A percentile compares a stretch with the other conserved stretches of the same genome.
Conservation (phyloP, 2,329 filamentous ascomycete genomes). For the Immersiporthe knoxdaviesiana region DNA sequence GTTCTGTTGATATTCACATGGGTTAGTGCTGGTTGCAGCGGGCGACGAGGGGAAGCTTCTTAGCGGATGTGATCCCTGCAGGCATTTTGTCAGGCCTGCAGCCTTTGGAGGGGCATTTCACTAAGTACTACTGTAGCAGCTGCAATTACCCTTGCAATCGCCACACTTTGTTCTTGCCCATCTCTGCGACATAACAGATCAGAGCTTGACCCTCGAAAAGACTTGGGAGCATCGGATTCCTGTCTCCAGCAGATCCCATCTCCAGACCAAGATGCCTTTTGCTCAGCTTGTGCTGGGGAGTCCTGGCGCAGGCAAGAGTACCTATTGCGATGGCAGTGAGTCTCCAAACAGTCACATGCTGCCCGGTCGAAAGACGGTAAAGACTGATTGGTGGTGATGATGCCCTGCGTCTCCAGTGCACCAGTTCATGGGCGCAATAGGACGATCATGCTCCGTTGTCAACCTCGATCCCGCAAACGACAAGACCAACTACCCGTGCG, state of each 20-base stretch:
- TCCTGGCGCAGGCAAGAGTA: slow-evolving; percentile 93
- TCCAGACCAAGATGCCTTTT: slow-evolving; percentile 55
- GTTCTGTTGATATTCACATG: slow-evolving; percentile 25
- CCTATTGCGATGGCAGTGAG: slow-evolving; percentile 93
- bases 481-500: slow-evolving; percentile 82
- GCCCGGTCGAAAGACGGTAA: slow-evolving; percentile 9
- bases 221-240: too few species aligned
- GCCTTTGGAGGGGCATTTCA: slow-evolving; percentile 19
- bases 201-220: background rate
- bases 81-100: slow-evolving; percentile 17
- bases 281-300: slow-evolving; percentile 88
- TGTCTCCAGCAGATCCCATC: background rate
- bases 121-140: background rate
- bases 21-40: slow-evolving; percentile 11
- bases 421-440: slow-evolving; percentile 95
- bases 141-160: background rate
- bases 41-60: slow-evolving; percentile 26
- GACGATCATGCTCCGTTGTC: slow-evolving; percentile 89
- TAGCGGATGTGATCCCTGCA: slow-evolving; percentile 21
- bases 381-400: slow-evolving; percentile 9
- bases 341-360: background rate
- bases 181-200: background rate
- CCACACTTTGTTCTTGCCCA: background rate
- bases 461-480: slow-evolving; percentile 98
- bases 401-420: slow-evolving; percentile 63